These are phyloP conservation scores for Gloeostereum incarnatum DNA, from an alignment of 768 basidiomycete genomes.

Conservation along the genomic window DNA sequence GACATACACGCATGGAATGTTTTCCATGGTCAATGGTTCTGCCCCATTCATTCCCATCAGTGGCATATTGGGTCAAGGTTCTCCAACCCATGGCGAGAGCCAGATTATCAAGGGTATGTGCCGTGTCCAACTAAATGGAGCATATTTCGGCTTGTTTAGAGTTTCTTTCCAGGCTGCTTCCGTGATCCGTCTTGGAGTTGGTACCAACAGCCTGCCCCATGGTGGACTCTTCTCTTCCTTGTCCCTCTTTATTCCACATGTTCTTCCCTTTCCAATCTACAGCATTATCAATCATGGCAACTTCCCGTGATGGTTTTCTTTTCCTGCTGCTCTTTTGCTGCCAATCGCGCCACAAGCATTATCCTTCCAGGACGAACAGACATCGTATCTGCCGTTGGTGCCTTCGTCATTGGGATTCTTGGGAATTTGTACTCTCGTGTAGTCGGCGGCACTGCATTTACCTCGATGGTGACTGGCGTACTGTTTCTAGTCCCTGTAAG, in stretches of 20 bases:
- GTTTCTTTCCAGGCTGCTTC: constrained; percentile 54
- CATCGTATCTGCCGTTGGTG: constrained; percentile 71
- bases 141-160: too few species aligned
- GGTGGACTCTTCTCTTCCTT: constrained; percentile 71
- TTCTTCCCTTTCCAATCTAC: constrained; percentile 70
- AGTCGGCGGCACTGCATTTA: constrained; percentile 75
- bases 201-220: constrained; percentile 71
- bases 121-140: background rate
- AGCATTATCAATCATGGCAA: constrained; percentile 60
- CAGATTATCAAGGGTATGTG: constrained; percentile 48
- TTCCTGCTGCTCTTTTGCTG: constrained; percentile 65
- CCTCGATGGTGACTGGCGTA: constrained; percentile 91
- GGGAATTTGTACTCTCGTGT: constrained; percentile 77
- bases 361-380: constrained; percentile 61
- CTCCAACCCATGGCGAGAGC: constrained; percentile 21
- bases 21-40: constrained; percentile 39
- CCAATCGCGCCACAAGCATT: constrained; percentile 53
- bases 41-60: constrained; percentile 21
- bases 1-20: constrained; percentile 44
- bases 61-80: constrained; percentile 39
- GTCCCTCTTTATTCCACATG: constrained; percentile 71
- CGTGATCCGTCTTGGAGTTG: constrained; percentile 69
- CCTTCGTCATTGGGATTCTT: constrained; percentile 68
- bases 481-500: constrained; percentile 81
- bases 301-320: constrained; percentile 72